These are phyloP conservation scores for Haematococcus lacustris DNA, from an alignment of 139 green algal species.

Conservation along the genomic window DNA sequence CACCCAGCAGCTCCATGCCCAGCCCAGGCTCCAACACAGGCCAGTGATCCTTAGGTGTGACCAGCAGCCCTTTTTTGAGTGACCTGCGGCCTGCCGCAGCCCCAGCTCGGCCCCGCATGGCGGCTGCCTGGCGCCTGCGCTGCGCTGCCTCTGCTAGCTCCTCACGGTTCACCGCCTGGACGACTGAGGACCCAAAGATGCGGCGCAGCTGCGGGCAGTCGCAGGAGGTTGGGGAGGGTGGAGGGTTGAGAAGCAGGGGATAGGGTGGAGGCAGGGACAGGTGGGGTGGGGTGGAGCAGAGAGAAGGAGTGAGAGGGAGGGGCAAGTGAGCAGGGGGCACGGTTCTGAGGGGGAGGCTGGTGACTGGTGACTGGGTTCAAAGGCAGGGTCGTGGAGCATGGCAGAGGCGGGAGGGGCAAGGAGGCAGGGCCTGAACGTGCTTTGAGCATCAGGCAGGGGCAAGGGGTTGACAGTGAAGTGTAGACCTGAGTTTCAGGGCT, in stretches of 20 bases:
- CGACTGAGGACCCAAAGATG: slow-evolving; percentile 73
- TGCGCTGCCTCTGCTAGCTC: slow-evolving; percentile 14
- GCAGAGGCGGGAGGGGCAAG: too few species aligned
- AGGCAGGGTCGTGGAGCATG: neutral
- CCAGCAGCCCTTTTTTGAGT: slow-evolving; percentile 46
- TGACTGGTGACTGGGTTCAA: neutral
- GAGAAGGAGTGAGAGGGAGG: neutral
- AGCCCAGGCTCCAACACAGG: slow-evolving; percentile 30
- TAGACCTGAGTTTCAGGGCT: too few species aligned
- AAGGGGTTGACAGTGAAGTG: too few species aligned
- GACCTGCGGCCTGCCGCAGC: neutral
- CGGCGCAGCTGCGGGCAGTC: slow-evolving; percentile 41
- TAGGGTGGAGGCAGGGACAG: neutral
- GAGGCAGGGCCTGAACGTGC: neutral
- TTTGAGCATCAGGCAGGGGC: too few species aligned
- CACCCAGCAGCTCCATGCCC: slow-evolving; percentile 31
- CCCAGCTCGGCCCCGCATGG: slow-evolving; percentile 5
- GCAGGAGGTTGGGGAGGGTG: neutral
- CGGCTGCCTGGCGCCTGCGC: slow-evolving; percentile 12
- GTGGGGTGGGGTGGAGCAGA: neutral
- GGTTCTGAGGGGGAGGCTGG: neutral
- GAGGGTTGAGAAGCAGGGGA: neutral
- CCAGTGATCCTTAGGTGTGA: slow-evolving; percentile 65
- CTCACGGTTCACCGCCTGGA: slow-evolving; percentile 49
- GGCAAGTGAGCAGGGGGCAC: too few species aligned